phyloP scores from a whole-genome alignment of 345 rosid species.

The Mangifera indica region DNA sequence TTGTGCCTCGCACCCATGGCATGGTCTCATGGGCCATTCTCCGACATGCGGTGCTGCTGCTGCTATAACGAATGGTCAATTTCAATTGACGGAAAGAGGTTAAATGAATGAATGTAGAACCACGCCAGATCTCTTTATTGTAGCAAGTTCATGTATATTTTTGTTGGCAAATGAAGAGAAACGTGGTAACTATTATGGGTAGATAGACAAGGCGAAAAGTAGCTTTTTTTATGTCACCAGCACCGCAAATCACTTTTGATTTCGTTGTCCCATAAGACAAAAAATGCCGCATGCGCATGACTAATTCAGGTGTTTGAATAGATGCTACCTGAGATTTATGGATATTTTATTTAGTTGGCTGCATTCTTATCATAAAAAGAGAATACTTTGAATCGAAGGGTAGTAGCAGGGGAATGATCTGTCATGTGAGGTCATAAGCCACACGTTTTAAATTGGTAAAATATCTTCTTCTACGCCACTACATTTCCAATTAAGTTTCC shows the following conservation, averaged over 20 bases:
- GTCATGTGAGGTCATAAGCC: too few relatives aligned
- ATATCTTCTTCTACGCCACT: too few relatives aligned
- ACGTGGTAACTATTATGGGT: background rate
- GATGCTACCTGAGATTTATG: background rate
- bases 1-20: background rate
- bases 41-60: background rate
- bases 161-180: too few relatives aligned
- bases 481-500: too few relatives aligned
- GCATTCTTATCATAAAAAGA: too few relatives aligned
- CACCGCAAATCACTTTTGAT: background rate
- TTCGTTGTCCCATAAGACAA: background rate
- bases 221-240: background rate
- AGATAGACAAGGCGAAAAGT: background rate
- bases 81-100: background rate
- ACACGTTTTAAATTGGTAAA: too few relatives aligned
- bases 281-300: constrained; percentile 1
- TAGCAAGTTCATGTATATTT: background rate
- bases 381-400: too few relatives aligned
- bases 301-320: background rate
- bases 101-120: constrained; percentile 8
- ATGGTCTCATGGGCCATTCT: background rate
- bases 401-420: too few relatives aligned
- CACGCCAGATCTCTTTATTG: background rate
- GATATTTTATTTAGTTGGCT: too few relatives aligned
- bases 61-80: background rate